Evolutionary conservation across 768 basidiomycete genomes (phyloP).

Genomic region (Lactarius hengduanensis): DNA sequence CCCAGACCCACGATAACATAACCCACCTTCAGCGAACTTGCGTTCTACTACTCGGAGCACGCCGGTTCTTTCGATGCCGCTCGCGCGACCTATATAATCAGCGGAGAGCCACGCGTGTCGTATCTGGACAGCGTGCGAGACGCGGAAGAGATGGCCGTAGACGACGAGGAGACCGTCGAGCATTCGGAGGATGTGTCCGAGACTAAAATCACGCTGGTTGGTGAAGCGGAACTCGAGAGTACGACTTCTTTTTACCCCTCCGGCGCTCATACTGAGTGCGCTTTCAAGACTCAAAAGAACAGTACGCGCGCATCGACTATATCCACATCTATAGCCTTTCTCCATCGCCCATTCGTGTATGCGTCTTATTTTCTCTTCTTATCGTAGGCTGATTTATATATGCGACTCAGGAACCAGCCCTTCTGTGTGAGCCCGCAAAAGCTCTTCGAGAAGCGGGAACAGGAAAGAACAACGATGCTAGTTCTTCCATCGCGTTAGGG

Average conservation of each 20-base stretch:
- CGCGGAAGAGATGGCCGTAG: conserved; percentile 38
- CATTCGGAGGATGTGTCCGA: conserved; percentile 46
- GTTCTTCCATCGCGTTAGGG: conserved; percentile 18
- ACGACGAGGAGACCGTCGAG: conserved; percentile 39
- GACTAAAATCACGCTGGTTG: conserved; percentile 55
- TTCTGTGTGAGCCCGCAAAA: conserved; percentile 35
- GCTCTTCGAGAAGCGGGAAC: conserved; percentile 21
- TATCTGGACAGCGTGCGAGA: conserved; percentile 11
- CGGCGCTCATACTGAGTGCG: not conserved
- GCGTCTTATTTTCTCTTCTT: conserved; percentile 31
- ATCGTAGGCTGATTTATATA: not conserved
- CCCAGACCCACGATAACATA: conserved; percentile 6
- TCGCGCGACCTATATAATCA: conserved; percentile 70
- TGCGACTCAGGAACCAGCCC: conserved; percentile 43
- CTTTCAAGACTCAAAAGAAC: conserved; percentile 51
- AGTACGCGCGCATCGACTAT: conserved; percentile 52
- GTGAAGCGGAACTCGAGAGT: conserved; percentile 67
- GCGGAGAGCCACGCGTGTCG: conserved; percentile 45
- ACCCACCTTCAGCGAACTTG: conserved; percentile 53
- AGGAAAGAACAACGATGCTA: not conserved
- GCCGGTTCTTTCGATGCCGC: conserved; percentile 42
- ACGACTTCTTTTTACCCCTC: conserved; percentile 29
- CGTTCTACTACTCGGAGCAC: conserved; percentile 51
- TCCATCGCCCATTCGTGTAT: conserved; percentile 57
- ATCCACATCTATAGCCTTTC: conserved; percentile 73